Percentiles rank a stretch among this genome's conserved stretches.
phyloP scores from a whole-genome alignment of 2,329 filamentous ascomycete genomes.

The Rachicladosporium sp. region DNA sequence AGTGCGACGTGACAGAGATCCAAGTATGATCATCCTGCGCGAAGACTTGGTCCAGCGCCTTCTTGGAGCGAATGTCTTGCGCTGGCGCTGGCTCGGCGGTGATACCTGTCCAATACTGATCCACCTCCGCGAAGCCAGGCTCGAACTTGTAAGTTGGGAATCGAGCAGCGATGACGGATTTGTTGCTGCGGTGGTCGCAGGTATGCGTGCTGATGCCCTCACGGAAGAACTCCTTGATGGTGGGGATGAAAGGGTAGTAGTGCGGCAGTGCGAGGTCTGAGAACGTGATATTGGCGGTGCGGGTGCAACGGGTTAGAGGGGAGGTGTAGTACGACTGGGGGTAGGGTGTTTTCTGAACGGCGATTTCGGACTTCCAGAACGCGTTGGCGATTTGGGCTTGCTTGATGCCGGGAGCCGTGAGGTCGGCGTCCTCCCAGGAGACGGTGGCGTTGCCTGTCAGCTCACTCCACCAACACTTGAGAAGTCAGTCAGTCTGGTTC shows the following conservation, averaged over 20 bases:
- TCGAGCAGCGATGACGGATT: constrained; percentile 39
- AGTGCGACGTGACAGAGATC: constrained; percentile 49
- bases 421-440: constrained; percentile 51
- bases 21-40: constrained; percentile 39
- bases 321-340: constrained; percentile 56
- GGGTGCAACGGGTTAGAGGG: constrained; percentile 49
- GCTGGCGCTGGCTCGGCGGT: constrained; percentile 39
- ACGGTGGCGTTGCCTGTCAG: constrained; percentile 51
- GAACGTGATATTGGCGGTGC: constrained; percentile 54
- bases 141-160: constrained; percentile 49
- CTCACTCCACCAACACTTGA: constrained; percentile 48
- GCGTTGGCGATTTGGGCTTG: constrained; percentile 48
- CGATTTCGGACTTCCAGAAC: constrained; percentile 48
- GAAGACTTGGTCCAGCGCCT: constrained; percentile 47
- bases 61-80: constrained; percentile 39
- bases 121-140: constrained; percentile 45
- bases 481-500: not conserved
- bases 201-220: constrained; percentile 57
- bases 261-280: constrained; percentile 40
- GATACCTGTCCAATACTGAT: constrained; percentile 41
- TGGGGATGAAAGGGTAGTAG: constrained; percentile 42
- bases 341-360: constrained; percentile 43
- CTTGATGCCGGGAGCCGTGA: constrained; percentile 43
- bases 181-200: constrained; percentile 50
- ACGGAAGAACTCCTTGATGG: constrained; percentile 53